Evolutionary conservation across 495 filamentous ascomycete species (phyloP), one percentile per base, ranked within the genome.

Genomic region (Tuber aestivum): DNA sequence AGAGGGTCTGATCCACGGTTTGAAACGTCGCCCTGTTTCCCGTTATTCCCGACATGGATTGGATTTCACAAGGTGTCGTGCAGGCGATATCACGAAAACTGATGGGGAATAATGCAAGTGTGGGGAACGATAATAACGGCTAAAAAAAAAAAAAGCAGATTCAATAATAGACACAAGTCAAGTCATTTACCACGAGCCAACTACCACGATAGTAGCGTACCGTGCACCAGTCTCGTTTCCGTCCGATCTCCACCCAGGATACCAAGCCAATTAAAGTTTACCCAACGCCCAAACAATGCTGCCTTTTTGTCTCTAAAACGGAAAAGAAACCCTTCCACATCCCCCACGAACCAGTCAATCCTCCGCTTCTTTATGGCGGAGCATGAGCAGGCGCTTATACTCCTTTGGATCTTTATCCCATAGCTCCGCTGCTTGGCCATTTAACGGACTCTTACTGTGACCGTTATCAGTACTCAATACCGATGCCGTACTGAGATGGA

Each of bases 381-480:
- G 81, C 72, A 82, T 79, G n/a, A 83, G 78, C 41, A 83, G 76
- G 73, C 89, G 89, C 88, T 97, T 93, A 88, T 93, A 99, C 80
- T 97, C 93, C 69, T 88, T 88, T 56, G 92, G 89, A 84, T 98
- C 88, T 75, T 91, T 92, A 80, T 97, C 95, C 96, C 96, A 98
- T 41, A 98, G 87, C 83, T 97, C 93, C 23, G 95, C 95, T 37
- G 95, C 95, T 84, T 98, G 94, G 77, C 93, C 95, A 82, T 99
- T 99, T 74, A 99, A 86, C 0, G 95, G 95, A 79, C 93, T 96
- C 76, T 95, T 90, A 83, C 95, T 99, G 79, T 74, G 70, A n/a
- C 4, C 35, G 38, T 70, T 50, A 42, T 74, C 72, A 80, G 56
- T 1, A 18, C 27, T 38, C 73, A 69, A 44, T 8, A 48, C 56